Percentiles rank a stretch among this genome's conserved stretches.
Conservation (phyloP, 345 rosid genomes). For the Lumnitzera racemosa region DNA sequence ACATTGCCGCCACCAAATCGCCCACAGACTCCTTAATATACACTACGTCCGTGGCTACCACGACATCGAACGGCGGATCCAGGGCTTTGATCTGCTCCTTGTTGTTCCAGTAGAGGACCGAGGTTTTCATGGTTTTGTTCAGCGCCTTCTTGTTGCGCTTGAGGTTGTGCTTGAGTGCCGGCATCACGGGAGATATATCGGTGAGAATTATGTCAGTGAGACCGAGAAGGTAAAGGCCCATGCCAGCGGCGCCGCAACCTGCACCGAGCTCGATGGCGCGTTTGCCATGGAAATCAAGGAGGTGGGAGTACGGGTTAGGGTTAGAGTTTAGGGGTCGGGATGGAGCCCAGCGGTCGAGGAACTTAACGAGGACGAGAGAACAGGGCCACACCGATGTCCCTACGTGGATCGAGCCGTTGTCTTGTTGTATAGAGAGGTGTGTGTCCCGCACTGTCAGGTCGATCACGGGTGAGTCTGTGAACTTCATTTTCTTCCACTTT, state of each 20-base stretch:
- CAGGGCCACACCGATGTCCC: constrained; percentile 97
- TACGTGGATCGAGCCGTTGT: constrained; percentile 82
- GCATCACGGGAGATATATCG: constrained; percentile 85
- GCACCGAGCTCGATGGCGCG: constrained; percentile 78
- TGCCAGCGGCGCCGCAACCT: constrained; percentile 85
- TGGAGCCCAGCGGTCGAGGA: constrained; percentile 82
- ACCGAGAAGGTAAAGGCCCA: constrained; percentile 82
- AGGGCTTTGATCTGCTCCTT: constrained; percentile 47
- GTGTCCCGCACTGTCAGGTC: constrained; percentile 57
- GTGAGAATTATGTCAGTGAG: constrained; percentile 69
- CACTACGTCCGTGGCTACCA: constrained; percentile 81
- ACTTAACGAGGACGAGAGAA: constrained; percentile 80
- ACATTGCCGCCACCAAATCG: constrained; percentile 64
- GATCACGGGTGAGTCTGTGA: constrained; percentile 84
- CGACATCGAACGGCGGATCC: constrained; percentile 75
- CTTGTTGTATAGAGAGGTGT: constrained; percentile 64
- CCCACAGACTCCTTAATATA: constrained; percentile 68
- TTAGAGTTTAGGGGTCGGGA: constrained; percentile 6
- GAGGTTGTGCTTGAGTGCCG: constrained; percentile 84
- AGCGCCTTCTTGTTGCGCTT: constrained; percentile 75
- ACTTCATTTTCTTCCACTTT: constrained; percentile 43
- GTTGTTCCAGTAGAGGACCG: constrained; percentile 65
- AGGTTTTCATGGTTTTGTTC: constrained; percentile 47
- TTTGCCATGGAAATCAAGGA: constrained; percentile 52
- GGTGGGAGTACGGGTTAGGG: constrained; percentile 47